These are phyloP conservation scores for Solanum clarkiae DNA, from an alignment of 257 asterid genomes.

Conservation along the genomic window DNA sequence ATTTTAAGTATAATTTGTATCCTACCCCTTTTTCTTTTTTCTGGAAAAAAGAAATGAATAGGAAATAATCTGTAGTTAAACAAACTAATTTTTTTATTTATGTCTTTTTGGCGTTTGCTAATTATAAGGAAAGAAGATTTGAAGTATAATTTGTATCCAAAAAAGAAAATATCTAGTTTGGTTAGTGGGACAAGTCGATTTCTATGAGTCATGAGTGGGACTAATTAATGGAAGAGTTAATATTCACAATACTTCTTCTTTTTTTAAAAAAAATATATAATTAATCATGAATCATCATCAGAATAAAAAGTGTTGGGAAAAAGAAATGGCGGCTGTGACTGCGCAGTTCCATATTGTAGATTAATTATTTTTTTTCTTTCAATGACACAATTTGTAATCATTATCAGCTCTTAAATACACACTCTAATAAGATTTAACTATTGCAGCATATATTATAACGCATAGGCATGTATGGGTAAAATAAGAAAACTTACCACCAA, in stretches of 20 bases:
- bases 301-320: neutral
- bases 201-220: neutral
- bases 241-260: neutral
- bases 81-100: neutral
- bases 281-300: conserved; percentile 11
- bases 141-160: neutral
- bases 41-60: neutral
- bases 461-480: neutral
- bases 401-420: conserved; percentile 35
- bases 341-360: neutral
- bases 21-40: neutral
- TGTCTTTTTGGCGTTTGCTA: neutral
- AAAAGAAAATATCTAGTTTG: neutral
- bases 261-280: no score
- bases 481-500: no score
- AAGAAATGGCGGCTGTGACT: conserved; percentile 54
- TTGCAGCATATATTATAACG: neutral
- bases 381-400: conserved; percentile 15
- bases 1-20: neutral
- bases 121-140: neutral
- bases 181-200: neutral
- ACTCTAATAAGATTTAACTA: neutral
- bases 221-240: conserved; percentile 1
- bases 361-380: neutral
- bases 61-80: neutral